Percentiles rank a stretch among this genome's conserved stretches.
Evolutionary conservation across 148 eudicot genomes (phyloP).

Genomic region (Rhododendron ferrugineum): DNA sequence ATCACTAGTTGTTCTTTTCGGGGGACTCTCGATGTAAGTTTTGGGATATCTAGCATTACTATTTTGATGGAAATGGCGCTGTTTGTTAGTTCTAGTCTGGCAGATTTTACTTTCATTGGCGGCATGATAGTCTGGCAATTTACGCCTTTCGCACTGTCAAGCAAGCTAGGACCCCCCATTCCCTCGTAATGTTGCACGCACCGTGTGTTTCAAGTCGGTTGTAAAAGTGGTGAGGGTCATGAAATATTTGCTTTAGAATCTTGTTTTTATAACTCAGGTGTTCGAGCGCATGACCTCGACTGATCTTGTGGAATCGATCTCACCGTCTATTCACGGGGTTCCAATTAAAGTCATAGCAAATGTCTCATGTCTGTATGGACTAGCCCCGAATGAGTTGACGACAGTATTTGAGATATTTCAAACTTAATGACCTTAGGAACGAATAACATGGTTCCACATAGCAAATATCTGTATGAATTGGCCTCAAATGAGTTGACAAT

Average conservation of each 20-base stretch:
- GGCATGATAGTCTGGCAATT: background rate
- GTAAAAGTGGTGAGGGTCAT: background rate
- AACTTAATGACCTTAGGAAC: too few species aligned
- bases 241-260: background rate
- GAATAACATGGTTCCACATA: too few species aligned
- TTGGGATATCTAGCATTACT: too few species aligned
- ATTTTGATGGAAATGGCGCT: background rate
- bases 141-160: slow-evolving; percentile 1
- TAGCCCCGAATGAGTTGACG: too few species aligned
- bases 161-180: background rate
- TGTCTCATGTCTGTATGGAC: too few species aligned
- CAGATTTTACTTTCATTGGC: background rate
- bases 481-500: too few species aligned
- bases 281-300: background rate
- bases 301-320: background rate
- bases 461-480: too few species aligned
- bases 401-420: too few species aligned
- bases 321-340: background rate
- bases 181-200: background rate
- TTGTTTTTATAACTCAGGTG: too few species aligned
- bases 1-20: too few species aligned
- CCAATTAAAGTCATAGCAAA: too few species aligned
- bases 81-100: background rate
- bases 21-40: too few species aligned
- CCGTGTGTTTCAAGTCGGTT: background rate